Base-by-base conservation (phyloP, 352 stramenopile species). In the Phytophthora pistaciae region DNA sequence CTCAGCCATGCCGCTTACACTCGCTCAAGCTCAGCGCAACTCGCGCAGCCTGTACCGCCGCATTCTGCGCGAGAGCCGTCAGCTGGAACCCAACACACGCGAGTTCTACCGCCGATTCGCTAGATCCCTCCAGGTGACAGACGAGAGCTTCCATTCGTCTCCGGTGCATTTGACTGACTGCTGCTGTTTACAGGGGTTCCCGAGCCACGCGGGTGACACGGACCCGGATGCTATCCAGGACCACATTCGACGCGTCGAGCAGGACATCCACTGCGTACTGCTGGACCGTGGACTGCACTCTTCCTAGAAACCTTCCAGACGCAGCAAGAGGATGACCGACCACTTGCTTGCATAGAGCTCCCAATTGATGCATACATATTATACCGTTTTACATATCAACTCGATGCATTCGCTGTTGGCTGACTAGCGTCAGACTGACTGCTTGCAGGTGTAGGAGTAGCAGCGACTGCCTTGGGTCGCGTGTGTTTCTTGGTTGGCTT, bases 401-500 rank as follows among this genome's bases (percentile, higher is more conserved):
- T 42, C 36, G 36, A 42, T 42, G 36, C 11, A 42, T 42, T 42
- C 36, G 4, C 36, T 11, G 36, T 42, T 16, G 36, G 11, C 13
- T 42, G 36, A 18, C 36, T 42, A 18, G 11, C 1, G 36, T 42
- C 36, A 42, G 36, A 33, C 29, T 33, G 3, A 16, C 36, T 42
- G 10, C 36, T 42, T 16, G 36, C 10, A 7, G 36, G 5, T 42
- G 36, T 42, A 42, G 36, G 36, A 49, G 40, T 7, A 49, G 16
- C 40, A 49, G 40, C 18, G 8, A 20, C 14, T 23, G 29, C 13
- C 49, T 86, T 88, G 3, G 56, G 27, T 23, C 76, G 67, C 11
- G 64, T 29, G 9, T 69, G 72, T 11, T 73, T 81, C 56, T 86
- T 87, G 5, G 56, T 16, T 1, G 52, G 6, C 40, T 88, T 87